Base-by-base conservation (phyloP, 768 basidiomycete genomes). In the Lactarius hengduanensis region DNA sequence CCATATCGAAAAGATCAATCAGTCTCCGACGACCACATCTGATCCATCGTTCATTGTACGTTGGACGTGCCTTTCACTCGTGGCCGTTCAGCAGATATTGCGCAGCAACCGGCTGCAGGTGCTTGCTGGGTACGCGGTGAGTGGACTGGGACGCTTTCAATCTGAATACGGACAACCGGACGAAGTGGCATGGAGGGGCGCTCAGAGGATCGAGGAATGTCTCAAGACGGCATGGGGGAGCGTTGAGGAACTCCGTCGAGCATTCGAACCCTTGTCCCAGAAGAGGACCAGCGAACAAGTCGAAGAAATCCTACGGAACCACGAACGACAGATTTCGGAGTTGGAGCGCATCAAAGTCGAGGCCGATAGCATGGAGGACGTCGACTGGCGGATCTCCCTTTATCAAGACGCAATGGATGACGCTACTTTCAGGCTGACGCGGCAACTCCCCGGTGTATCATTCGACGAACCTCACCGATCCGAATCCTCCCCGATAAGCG, bases 1-100 rank as follows among this genome's bases (percentile, higher is more conserved):
- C 13, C 16, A 26, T 9, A 38, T 55, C 16, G 34, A 50, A 40
- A 1, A 18, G 2, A n/a, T 43, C 34, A 36, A n/a, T 9, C 34
- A n/a, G 20, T 13, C 34, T 4, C 43, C 45, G 7, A 36, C 32
- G 26, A 34, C 9, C 26, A 18, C 30, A 30, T 38, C 56, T 2
- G 28, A 64, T 41, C 34, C 16, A 18, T 38, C 45, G 16, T 58
- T 58, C 57, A 28, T 41, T 11, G 11, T 45, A 20, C 62, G 56
- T n/a, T 57, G 62, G 56, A 58, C 63, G 11, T 64, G 63, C 47
- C 57, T 64, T 30, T 47, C 57, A 18, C 57, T 63, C 45, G 43
- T 63, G 34, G 45, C 36, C 3, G 11, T 50, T 53, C 56, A 45
- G 4, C 32, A n/a, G 45, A 53, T 58, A 55, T 9, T 64, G 36